phyloP scores from a whole-genome alignment of 441 rosid genomes.

The Adansonia gregorii region DNA sequence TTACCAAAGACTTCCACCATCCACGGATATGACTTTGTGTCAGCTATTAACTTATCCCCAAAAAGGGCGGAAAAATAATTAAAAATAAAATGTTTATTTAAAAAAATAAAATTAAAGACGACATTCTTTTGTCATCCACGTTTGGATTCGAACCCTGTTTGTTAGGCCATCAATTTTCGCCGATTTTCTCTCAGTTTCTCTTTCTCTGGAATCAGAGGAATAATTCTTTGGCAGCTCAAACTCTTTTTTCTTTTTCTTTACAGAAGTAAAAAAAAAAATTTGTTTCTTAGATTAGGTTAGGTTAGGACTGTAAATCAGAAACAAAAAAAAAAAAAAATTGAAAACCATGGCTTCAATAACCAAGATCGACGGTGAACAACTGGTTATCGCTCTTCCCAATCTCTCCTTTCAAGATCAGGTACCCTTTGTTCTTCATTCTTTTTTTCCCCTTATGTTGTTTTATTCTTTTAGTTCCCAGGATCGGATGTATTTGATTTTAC shows the following conservation, averaged over 20 bases:
- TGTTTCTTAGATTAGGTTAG: constrained; percentile 5
- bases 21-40: neutral
- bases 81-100: neutral
- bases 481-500: neutral
- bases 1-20: neutral
- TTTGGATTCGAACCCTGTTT: constrained; percentile 3
- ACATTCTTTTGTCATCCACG: neutral
- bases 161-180: neutral
- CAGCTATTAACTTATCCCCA: neutral
- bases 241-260: neutral
- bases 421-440: neutral
- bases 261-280: neutral
- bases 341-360: constrained; percentile 40
- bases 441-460: neutral
- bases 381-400: constrained; percentile 31
- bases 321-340: neutral
- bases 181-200: neutral
- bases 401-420: constrained; percentile 47
- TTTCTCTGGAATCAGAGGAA: constrained; percentile 13
- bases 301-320: constrained; percentile 15
- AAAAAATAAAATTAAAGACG: neutral
- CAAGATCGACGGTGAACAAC: constrained; percentile 36
- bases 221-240: constrained; percentile 12
- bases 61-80: neutral
- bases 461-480: neutral